Evolutionary conservation across 805 yeast genomes (phyloP), one percentile per base, ranked within the genome.

Genomic region (Kodamaea laetipori): DNA sequence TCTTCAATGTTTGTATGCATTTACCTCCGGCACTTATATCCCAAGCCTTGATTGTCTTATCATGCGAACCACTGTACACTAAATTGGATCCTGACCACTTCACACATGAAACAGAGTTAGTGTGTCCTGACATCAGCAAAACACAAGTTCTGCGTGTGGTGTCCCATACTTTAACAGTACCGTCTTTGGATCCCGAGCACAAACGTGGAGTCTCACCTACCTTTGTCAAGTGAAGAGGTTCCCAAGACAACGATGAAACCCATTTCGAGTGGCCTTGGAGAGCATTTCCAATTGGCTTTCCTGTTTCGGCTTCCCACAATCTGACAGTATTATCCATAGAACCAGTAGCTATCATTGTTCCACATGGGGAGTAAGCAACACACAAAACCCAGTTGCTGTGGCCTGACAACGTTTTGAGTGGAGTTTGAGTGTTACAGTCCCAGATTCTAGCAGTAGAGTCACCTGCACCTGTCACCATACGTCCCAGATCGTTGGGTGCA

Each of bases 401-500:
- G 1, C 98, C 98, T 4, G 73, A 57, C 41, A 94, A 68, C 0
- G 95, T 87, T 48, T 80, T 77, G 58, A 83, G 70, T 6, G 97
- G 96, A 0, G 99, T 94, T 53, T 88, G 94, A 0, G 98, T 90
- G 55, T 89, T 84, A 63, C 96, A 86, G 66, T 90, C 97, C 99
- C 99, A 94, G 37, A 92, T 78, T 60, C 98, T 75, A 2, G 98
- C 97, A 6, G 98, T 90, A 27, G 84, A 80, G 64, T 94, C 99
- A 35, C 99, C 99, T 4, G 97, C 88, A 27, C 99, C 99, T 0
- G 97, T 86, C 31, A 87, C 94, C 84, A 90, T 81, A 53, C 87
- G 73, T 2, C 90, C 76, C 12, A 92, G 80, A 12, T 90, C 83
- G 56, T 86, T 76, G 23, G 99, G 99, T 1, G 99, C 95, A 74